These are phyloP conservation scores for Tolypocladium nubicola DNA, from an alignment of 2,329 filamentous ascomycete species.

Conservation along the genomic window DNA sequence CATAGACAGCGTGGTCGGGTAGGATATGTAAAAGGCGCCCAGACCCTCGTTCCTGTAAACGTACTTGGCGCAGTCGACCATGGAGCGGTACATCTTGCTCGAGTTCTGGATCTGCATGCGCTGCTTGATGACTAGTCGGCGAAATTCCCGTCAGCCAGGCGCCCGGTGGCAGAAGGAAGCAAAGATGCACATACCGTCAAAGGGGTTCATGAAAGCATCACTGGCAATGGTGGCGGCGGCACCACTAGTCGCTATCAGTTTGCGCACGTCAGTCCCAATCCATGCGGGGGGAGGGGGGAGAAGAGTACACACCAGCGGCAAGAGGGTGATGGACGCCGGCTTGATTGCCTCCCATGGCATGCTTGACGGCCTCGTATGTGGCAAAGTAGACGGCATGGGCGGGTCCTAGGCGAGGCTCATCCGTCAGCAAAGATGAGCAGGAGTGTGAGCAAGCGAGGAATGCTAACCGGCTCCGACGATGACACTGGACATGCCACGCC, in stretches of 20 bases:
- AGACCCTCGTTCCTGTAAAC: slow-evolving; percentile 84
- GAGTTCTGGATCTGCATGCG: slow-evolving; percentile 98
- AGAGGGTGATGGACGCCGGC: slow-evolving; percentile 82
- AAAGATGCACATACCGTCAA: slow-evolving; percentile 63
- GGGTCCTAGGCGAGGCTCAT: slow-evolving; percentile 51
- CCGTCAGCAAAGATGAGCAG: slow-evolving; percentile 9
- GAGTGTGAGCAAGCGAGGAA: slow-evolving; percentile 3
- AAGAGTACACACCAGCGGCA: slow-evolving; percentile 61
- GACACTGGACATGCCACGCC: slow-evolving; percentile 94
- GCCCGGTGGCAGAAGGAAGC: background rate
- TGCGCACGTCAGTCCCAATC: background rate
- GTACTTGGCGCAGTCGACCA: slow-evolving; percentile 76
- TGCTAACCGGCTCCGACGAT: slow-evolving; percentile 80
- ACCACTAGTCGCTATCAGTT: slow-evolving; percentile 71
- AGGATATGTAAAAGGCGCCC: slow-evolving; percentile 93
- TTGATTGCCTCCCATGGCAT: slow-evolving; percentile 86
- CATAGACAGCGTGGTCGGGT: slow-evolving; percentile 96
- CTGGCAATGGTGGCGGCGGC: slow-evolving; percentile 93
- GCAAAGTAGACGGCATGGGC: slow-evolving; percentile 98
- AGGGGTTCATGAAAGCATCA: slow-evolving; percentile 98
- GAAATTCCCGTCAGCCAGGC: background rate
- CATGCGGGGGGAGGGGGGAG: background rate
- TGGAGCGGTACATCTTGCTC: slow-evolving; percentile 72
- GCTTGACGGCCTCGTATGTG: slow-evolving; percentile 95
- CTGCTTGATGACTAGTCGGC: slow-evolving; percentile 80